phyloP scores from a whole-genome alignment of 345 rosid species.

The Aegle marmelos region DNA sequence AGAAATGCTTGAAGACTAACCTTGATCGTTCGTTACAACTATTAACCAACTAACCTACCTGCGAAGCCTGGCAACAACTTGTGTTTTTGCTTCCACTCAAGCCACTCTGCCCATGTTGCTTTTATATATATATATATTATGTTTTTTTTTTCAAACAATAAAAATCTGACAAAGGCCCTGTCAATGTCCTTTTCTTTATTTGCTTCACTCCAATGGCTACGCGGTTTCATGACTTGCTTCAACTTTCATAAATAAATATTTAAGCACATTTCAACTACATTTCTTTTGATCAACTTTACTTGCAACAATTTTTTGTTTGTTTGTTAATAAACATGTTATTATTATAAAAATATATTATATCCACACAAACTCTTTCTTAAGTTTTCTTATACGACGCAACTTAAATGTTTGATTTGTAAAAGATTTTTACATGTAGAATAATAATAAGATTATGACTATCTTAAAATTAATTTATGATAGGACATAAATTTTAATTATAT shows the following conservation, averaged over 20 bases:
- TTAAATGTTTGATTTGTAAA: no score
- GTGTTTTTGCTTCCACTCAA: not conserved
- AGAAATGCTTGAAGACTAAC: not conserved
- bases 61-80: not conserved
- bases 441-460: no score
- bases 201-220: slow-evolving; percentile 5
- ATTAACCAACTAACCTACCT: not conserved
- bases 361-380: no score
- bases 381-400: no score
- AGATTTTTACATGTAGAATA: no score
- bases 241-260: not conserved
- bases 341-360: no score
- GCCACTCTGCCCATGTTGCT: not conserved
- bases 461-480: no score
- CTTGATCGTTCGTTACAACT: not conserved
- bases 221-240: not conserved
- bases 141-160: no score
- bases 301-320: not conserved
- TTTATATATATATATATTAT: no score
- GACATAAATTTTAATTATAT: no score
- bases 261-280: not conserved
- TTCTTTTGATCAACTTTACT: not conserved
- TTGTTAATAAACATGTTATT: not conserved
- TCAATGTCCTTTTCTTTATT: not conserved
- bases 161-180: not conserved